phyloP scores from a whole-genome alignment of 345 rosid species.

The Physaria fendleri region DNA sequence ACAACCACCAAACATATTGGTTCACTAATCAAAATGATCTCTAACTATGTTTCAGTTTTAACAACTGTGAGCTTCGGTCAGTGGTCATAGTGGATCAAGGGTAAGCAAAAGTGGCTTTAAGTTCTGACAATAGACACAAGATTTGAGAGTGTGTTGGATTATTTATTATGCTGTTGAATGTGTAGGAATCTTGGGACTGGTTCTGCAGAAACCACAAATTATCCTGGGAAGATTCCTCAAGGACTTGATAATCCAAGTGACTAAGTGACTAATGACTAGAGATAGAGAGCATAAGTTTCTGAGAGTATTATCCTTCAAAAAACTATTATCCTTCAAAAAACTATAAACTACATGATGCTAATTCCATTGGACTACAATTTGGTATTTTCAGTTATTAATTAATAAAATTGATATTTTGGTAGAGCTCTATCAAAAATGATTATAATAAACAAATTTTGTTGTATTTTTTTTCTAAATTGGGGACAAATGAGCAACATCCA shows the following conservation, averaged over 20 bases:
- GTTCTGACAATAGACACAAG: background rate
- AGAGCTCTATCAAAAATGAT: too few species aligned
- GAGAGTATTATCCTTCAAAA: too few species aligned
- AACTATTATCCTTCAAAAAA: background rate
- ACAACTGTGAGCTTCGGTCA: conserved; percentile 77
- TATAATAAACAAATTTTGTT: too few species aligned
- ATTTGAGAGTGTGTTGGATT: background rate
- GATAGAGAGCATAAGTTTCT: background rate
- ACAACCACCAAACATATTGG: background rate
- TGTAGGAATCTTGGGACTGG: conserved; percentile 21
- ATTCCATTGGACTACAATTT: conserved; percentile 9
- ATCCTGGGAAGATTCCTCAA: conserved; percentile 23
- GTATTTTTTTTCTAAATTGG: too few species aligned
- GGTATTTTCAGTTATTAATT: background rate
- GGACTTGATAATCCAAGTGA: conserved; percentile 25
- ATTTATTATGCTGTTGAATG: background rate
- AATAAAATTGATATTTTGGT: background rate
- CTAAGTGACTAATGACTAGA: background rate
- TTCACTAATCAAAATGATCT: background rate
- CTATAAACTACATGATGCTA: background rate
- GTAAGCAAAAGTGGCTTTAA: conserved; percentile 29
- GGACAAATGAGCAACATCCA: conserved; percentile 2
- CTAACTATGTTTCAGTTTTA: conserved; percentile 48
- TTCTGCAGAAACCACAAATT: conserved; percentile 18
- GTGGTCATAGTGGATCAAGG: conserved; percentile 54